These are phyloP conservation scores for Mortierella sp. DNA, from an alignment of 371 early-diverging fungal species.

Conservation along the genomic window DNA sequence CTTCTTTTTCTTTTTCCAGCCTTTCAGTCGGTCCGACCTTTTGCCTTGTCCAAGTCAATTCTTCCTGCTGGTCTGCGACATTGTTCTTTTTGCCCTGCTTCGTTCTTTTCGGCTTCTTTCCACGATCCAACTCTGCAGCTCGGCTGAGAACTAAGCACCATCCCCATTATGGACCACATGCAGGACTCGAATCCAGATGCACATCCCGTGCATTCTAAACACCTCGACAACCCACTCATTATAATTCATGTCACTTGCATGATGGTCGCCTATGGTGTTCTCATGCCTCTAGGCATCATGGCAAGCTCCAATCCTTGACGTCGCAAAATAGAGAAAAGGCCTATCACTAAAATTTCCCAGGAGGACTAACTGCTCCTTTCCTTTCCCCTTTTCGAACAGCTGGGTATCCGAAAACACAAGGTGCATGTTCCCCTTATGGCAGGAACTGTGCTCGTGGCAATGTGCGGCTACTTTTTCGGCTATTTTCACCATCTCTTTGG, in stretches of 20 bases:
- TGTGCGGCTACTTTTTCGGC: conserved; percentile 45
- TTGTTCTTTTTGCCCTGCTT: background rate
- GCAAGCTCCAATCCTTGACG: conserved; percentile 17
- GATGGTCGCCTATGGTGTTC: conserved; percentile 42
- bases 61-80: background rate
- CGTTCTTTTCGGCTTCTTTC: background rate
- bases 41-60: too few relatives aligned
- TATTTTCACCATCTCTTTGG: conserved; percentile 42
- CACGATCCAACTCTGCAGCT: background rate
- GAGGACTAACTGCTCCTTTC: background rate
- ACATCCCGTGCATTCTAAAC: conserved; percentile 19
- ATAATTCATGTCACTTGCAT: conserved; percentile 49
- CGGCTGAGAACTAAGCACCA: background rate
- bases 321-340: too few relatives aligned
- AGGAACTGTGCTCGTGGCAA: conserved; percentile 26
- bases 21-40: too few relatives aligned
- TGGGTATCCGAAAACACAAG: conserved; percentile 44
- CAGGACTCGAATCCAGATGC: conserved; percentile 35
- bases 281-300: conserved; percentile 48
- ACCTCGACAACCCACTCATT: conserved; percentile 42
- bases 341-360: background rate
- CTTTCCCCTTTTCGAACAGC: conserved; percentile 12
- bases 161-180: conserved; percentile 37
- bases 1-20: too few relatives aligned
- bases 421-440: conserved; percentile 39